These are phyloP conservation scores for Alternaria burnsii DNA, from an alignment of 2,329 filamentous ascomycete genomes.

Conservation along the genomic window DNA sequence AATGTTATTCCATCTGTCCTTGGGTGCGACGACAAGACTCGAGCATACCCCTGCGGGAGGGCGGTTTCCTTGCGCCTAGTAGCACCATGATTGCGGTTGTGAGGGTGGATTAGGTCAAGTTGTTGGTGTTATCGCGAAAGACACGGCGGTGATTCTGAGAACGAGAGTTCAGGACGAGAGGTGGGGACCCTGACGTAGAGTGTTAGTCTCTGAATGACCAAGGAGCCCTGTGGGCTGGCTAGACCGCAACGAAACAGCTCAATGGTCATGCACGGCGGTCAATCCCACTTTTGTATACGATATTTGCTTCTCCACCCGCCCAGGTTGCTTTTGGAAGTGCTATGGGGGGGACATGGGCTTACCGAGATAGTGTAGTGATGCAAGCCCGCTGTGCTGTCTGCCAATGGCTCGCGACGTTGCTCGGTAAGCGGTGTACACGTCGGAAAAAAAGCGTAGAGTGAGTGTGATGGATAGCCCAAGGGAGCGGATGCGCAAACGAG, in stretches of 20 bases:
- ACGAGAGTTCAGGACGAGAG: slow-evolving; percentile 9
- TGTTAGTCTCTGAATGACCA: slow-evolving; percentile 13
- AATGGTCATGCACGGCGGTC: slow-evolving; percentile 18
- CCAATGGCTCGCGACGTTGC: slow-evolving; percentile 18
- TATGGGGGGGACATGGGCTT: slow-evolving; percentile 18
- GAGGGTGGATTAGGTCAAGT: slow-evolving; percentile 3
- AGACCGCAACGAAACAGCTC: slow-evolving; percentile 5
- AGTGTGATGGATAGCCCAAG: slow-evolving; percentile 3
- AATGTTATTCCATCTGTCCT: slow-evolving; percentile 31
- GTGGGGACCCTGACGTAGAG: slow-evolving; percentile 12
- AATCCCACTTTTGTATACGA: slow-evolving; percentile 15
- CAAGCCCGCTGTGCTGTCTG: slow-evolving; percentile 15
- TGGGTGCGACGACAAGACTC: slow-evolving; percentile 7
- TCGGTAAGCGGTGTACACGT: slow-evolving; percentile 14
- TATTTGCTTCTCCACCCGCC: slow-evolving; percentile 22
- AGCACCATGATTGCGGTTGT: slow-evolving; percentile 66
- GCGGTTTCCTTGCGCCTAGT: slow-evolving; percentile 69
- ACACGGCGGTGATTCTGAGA: not conserved
- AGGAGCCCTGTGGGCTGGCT: slow-evolving; percentile 7
- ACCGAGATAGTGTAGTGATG: slow-evolving; percentile 27
- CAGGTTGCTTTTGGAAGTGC: slow-evolving; percentile 27
- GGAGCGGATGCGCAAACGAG: slow-evolving; percentile 13
- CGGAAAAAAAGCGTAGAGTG: not conserved
- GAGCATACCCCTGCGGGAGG: slow-evolving; percentile 76
- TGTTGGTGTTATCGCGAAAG: slow-evolving; percentile 9